A percentile compares a stretch with the other conserved stretches of the same genome.
Evolutionary conservation across 2,329 filamentous ascomycete species (phyloP).

Genomic region (Monosporascus cannonballus): DNA sequence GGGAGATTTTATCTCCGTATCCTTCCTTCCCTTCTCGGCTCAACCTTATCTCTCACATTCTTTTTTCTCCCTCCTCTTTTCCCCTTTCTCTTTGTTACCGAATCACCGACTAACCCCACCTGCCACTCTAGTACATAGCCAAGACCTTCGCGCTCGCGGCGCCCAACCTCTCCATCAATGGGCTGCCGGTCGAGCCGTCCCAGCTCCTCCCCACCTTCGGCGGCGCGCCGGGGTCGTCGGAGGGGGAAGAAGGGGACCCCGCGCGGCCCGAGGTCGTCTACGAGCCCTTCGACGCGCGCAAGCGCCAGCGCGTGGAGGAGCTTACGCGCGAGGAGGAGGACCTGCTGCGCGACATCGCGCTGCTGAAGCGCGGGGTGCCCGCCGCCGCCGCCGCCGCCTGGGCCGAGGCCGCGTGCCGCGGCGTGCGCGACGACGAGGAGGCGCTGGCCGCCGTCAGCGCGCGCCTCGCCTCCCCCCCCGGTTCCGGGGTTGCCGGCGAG

Average conservation of each 20-base stretch:
- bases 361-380: constrained; percentile 50
- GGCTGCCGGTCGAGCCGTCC: constrained; percentile 41
- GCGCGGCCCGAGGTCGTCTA: constrained; percentile 36
- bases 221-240: constrained; percentile 14
- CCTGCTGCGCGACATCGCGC: constrained; percentile 57
- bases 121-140: constrained; percentile 48
- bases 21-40: neutral
- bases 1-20: neutral
- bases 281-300: constrained; percentile 55
- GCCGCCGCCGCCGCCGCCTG: constrained; percentile 35
- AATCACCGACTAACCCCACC: neutral
- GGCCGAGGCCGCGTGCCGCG: constrained; percentile 33
- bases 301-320: constrained; percentile 52
- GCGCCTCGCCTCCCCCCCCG: constrained; percentile 1
- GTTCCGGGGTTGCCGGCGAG: constrained; percentile 7
- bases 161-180: constrained; percentile 59
- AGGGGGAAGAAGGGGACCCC: constrained; percentile 3
- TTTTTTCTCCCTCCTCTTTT: neutral
- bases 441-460: constrained; percentile 27
- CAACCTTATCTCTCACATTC: neutral
- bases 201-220: constrained; percentile 32
- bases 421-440: constrained; percentile 42
- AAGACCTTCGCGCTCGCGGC: constrained; percentile 53
- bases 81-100: neutral
- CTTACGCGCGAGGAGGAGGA: constrained; percentile 58